Evolutionary conservation across 306 rosid species (phyloP).

Genomic region (Parietaria judaica): DNA sequence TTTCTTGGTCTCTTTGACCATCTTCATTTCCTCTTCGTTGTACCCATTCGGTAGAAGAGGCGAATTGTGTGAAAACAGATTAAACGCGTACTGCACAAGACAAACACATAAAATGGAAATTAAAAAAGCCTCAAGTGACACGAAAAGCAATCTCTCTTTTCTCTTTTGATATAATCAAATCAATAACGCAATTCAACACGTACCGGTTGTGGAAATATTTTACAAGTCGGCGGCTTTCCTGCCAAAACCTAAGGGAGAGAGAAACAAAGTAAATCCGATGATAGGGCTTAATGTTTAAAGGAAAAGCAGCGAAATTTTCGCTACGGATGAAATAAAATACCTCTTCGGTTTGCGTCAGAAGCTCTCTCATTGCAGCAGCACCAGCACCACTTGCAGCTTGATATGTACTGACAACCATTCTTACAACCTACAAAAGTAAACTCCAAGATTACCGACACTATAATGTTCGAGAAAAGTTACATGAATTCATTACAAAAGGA

Average conservation of each 20-base stretch:
- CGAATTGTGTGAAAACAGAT: slow-evolving; percentile 88
- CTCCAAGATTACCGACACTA: background rate
- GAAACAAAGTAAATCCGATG: background rate
- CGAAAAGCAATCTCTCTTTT: background rate
- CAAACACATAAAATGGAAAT: slow-evolving; percentile 11
- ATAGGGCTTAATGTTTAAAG: background rate
- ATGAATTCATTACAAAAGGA: too few species aligned
- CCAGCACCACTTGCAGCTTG: slow-evolving; percentile 99
- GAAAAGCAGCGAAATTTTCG: background rate
- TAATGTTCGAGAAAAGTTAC: too few species aligned
- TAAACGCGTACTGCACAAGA: slow-evolving; percentile 88
- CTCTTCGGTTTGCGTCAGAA: slow-evolving; percentile 89
- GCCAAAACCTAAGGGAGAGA: slow-evolving; percentile 51
- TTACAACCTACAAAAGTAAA: slow-evolving; percentile 52
- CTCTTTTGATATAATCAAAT: background rate
- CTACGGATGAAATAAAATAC: slow-evolving; percentile 32
- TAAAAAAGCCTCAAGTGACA: background rate
- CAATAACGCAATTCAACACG: slow-evolving; percentile 6
- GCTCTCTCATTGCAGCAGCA: slow-evolving; percentile 99
- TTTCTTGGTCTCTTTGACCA: slow-evolving; percentile 86
- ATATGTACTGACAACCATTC: slow-evolving; percentile 96
- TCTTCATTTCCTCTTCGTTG: slow-evolving; percentile 97
- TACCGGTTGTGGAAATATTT: slow-evolving; percentile 81
- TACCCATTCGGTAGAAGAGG: slow-evolving; percentile 79
- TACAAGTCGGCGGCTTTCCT: slow-evolving; percentile 75